Evolutionary conservation across 78 protist genomes (phyloP).

Genomic region (Dictyostelium intermedium): DNA sequence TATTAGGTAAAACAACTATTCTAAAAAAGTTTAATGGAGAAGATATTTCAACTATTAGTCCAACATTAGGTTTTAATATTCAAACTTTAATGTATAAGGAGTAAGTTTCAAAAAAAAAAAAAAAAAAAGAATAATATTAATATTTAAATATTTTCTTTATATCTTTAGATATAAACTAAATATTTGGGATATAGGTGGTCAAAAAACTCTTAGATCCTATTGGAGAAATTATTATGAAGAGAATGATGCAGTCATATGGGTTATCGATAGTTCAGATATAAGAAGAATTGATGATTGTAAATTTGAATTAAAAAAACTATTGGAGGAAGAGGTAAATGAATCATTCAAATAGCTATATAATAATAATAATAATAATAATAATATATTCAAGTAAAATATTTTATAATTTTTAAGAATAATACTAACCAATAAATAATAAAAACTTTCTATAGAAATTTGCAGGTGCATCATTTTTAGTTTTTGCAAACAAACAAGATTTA

Average conservation of each 20-base stretch:
- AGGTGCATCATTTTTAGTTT: conserved; percentile 97
- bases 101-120: background rate
- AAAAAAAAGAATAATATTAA: background rate
- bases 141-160: background rate
- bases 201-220: conserved; percentile 97
- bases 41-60: conserved; percentile 90
- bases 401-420: too few species aligned
- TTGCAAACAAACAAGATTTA: conserved; percentile 99
- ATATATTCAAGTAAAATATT: too few species aligned
- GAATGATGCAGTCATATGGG: conserved; percentile 99
- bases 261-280: conserved; percentile 95
- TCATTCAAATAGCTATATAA: too few species aligned
- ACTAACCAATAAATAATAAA: background rate
- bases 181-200: conserved; percentile 99
- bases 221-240: conserved; percentile 98
- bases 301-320: conserved; percentile 84
- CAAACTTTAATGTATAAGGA: conserved; percentile 87
- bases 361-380: too few species aligned
- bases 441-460: conserved; percentile 87
- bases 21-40: conserved; percentile 95
- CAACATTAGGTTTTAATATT: conserved; percentile 99
- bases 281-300: conserved; percentile 93
- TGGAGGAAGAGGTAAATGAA: conserved; percentile 89
- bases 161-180: conserved; percentile 93
- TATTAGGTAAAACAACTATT: conserved; percentile 95